Evolutionary conservation across 108 stramenopile genomes (phyloP).

Genomic region (Cylindrotheca fusiformis): DNA sequence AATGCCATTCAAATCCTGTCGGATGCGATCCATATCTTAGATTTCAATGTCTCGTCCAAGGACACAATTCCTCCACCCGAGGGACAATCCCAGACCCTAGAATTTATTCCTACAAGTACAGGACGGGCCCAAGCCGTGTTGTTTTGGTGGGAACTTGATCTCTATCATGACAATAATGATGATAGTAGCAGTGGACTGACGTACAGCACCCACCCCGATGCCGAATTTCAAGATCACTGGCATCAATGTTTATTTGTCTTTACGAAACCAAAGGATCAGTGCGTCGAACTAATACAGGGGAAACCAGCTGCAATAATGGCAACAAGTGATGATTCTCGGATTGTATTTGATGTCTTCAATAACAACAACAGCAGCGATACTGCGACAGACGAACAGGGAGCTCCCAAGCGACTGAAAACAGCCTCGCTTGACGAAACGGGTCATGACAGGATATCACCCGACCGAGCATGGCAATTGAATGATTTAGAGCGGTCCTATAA

Average conservation of each 20-base stretch:
- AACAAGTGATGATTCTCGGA: conserved; percentile 48
- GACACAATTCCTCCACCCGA: conserved; percentile 43
- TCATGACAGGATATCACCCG: conserved; percentile 40
- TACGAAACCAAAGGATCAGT: conserved; percentile 21
- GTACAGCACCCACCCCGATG: conserved; percentile 31
- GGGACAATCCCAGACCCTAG: conserved; percentile 26
- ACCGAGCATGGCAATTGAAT: conserved; percentile 68
- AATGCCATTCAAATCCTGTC: conserved; percentile 23
- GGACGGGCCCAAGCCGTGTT: conserved; percentile 65
- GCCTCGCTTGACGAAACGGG: background rate
- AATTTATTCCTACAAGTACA: conserved; percentile 24
- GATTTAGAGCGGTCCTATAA: conserved; percentile 35
- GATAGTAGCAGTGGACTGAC: no score
- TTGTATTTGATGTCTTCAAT: conserved; percentile 34
- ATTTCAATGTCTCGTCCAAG: conserved; percentile 55
- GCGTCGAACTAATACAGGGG: conserved; percentile 29
- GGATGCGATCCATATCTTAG: conserved; percentile 45
- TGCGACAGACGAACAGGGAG: background rate
- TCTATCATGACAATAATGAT: conserved; percentile 36
- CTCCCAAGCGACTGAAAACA: conserved; percentile 5
- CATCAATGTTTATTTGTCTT: conserved; percentile 72
- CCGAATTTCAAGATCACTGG: conserved; percentile 86
- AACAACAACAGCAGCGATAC: background rate
- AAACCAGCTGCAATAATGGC: conserved; percentile 33
- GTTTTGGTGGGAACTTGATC: conserved; percentile 86